A percentile compares a stretch with the other conserved stretches of the same genome.
These are phyloP conservation scores for Aspergillus pseudotamarii DNA, from an alignment of 2,329 filamentous ascomycete genomes.

Conservation along the genomic window DNA sequence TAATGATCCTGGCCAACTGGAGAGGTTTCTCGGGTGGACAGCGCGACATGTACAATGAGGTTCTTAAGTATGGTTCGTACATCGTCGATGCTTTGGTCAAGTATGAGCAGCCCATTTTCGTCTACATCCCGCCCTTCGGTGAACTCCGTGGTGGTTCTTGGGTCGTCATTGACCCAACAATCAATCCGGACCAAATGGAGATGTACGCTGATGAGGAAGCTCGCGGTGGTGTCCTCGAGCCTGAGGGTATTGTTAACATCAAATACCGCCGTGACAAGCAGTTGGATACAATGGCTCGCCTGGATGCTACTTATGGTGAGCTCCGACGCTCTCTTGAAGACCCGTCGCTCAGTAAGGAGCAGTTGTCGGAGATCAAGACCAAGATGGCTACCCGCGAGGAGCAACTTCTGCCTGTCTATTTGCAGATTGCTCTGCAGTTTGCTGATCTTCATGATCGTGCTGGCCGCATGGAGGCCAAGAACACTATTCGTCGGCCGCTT, in stretches of 20 bases:
- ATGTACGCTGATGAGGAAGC: constrained; percentile 98
- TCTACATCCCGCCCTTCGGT: constrained; percentile 96
- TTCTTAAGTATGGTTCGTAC: constrained; percentile 98
- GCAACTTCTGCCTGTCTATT: constrained; percentile 86
- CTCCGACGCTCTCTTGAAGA: constrained; percentile 78
- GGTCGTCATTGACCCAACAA: constrained; percentile 98
- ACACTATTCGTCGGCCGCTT: constrained; percentile 80
- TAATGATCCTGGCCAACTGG: constrained; percentile 99
- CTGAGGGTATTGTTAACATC: constrained; percentile 97
- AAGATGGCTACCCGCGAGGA: constrained; percentile 86
- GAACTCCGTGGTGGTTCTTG: constrained; percentile 98
- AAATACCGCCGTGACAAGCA: constrained; percentile 98
- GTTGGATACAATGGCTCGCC: constrained; percentile 93
- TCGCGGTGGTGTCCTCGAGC: constrained; percentile 95
- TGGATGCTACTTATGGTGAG: constrained; percentile 79
- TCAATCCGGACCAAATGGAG: constrained; percentile 96
- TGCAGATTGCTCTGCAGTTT: constrained; percentile 94
- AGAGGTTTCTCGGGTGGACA: constrained; percentile 99
- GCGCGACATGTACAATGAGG: constrained; percentile 99
- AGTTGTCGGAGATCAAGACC: constrained; percentile 76
- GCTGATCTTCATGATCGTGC: constrained; percentile 96
- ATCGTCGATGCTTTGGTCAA: constrained; percentile 98
- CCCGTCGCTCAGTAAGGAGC: constrained; percentile 69
- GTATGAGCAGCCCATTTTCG: constrained; percentile 97
- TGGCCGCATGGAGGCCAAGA: constrained; percentile 98